A percentile compares a stretch with the other conserved stretches of the same genome.
Evolutionary conservation across 2,329 filamentous ascomycete species (phyloP).

Genomic region (Ascochyta clinopodiicola): DNA sequence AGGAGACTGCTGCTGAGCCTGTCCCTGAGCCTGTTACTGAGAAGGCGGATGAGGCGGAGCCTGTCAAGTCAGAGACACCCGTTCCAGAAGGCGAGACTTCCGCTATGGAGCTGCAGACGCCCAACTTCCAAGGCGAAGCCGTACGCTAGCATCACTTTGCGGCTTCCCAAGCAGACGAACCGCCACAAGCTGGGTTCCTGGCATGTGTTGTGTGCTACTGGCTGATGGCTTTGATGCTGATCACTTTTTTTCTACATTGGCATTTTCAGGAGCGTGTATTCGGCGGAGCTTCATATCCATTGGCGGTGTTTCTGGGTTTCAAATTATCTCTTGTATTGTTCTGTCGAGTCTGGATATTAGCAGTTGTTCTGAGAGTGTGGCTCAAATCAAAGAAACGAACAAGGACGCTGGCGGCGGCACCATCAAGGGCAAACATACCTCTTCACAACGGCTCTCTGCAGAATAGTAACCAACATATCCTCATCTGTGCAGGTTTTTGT

Average conservation of each 20-base stretch:
- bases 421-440: neutral
- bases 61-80: constrained; percentile 20
- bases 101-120: constrained; percentile 32
- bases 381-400: neutral
- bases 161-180: neutral
- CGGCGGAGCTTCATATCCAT: constrained; percentile 39
- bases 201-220: neutral
- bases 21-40: constrained; percentile 3
- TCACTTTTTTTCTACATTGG: constrained; percentile 27
- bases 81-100: constrained; percentile 31
- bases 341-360: constrained; percentile 27
- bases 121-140: constrained; percentile 29
- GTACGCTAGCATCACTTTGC: constrained; percentile 25
- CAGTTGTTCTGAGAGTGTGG: neutral
- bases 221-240: constrained; percentile 3
- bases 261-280: constrained; percentile 47
- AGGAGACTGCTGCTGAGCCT: neutral
- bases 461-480: constrained; percentile 24
- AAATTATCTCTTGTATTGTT: constrained; percentile 14
- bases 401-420: neutral
- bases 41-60: constrained; percentile 11
- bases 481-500: neutral
- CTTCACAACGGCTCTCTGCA: constrained; percentile 11
- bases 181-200: neutral
- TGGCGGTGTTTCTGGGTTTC: constrained; percentile 33